Evolutionary conservation across 2,329 filamentous ascomycete species (phyloP).

Genomic region (Fusarium austroafricanum): DNA sequence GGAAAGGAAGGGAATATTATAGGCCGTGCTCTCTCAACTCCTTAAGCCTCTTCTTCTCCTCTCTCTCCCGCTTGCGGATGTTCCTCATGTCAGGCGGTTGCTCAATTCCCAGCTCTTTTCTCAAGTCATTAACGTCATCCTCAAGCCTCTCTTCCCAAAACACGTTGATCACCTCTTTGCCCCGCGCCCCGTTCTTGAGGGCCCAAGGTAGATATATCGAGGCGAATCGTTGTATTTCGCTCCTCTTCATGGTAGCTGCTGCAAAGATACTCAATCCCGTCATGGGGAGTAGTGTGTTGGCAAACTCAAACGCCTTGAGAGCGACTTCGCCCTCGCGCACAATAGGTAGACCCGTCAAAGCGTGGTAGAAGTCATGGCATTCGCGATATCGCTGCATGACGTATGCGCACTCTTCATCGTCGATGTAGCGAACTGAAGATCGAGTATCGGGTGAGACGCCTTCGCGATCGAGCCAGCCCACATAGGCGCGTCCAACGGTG

Average conservation of each 20-base stretch:
- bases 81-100: slow-evolving; percentile 86
- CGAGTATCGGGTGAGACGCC: slow-evolving; percentile 93
- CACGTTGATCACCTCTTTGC: slow-evolving; percentile 89
- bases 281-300: slow-evolving; percentile 95
- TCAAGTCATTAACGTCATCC: slow-evolving; percentile 81
- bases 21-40: slow-evolving; percentile 48
- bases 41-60: slow-evolving; percentile 74
- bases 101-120: slow-evolving; percentile 83
- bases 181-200: slow-evolving; percentile 79
- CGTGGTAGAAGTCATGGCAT: slow-evolving; percentile 98
- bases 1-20: not conserved
- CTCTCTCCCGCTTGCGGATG: slow-evolving; percentile 76
- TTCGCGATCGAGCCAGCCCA: slow-evolving; percentile 91
- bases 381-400: slow-evolving; percentile 99
- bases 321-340: slow-evolving; percentile 96
- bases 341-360: slow-evolving; percentile 88
- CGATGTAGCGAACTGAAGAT: slow-evolving; percentile 85
- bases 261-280: slow-evolving; percentile 87
- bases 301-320: slow-evolving; percentile 97
- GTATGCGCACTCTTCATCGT: slow-evolving; percentile 95
- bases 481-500: slow-evolving; percentile 85
- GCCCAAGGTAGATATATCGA: slow-evolving; percentile 90
- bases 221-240: slow-evolving; percentile 81
- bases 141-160: slow-evolving; percentile 98
- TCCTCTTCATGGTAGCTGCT: slow-evolving; percentile 85